A percentile compares a stretch with the other conserved stretches of the same genome.
phyloP scores from a whole-genome alignment of 1,284 basidiomycete species.

The Heliocybe sulcata region DNA sequence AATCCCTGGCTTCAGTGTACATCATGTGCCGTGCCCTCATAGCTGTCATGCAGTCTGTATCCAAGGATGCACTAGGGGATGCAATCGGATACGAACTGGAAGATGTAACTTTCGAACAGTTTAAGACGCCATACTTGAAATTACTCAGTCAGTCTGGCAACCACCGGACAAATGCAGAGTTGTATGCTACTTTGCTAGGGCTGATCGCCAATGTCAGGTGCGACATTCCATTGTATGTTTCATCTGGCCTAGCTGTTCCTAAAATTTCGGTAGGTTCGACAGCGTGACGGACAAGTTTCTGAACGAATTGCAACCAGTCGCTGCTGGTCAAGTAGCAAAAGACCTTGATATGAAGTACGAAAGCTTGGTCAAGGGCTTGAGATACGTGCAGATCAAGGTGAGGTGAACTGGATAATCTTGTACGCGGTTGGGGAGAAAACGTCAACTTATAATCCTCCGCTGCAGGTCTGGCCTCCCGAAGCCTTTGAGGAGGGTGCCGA shows the following conservation, averaged over 20 bases:
- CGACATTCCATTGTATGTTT: slow-evolving; percentile 15
- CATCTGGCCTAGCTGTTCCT: slow-evolving; percentile 3
- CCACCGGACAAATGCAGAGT: slow-evolving; percentile 71
- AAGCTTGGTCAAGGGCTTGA: slow-evolving; percentile 74
- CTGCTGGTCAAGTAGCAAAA: slow-evolving; percentile 65
- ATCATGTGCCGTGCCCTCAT: slow-evolving; percentile 85
- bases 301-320: slow-evolving; percentile 69
- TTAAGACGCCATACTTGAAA: slow-evolving; percentile 69
- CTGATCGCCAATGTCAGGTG: slow-evolving; percentile 78
- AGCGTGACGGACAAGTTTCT: slow-evolving; percentile 86
- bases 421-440: too few species aligned
- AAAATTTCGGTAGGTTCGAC: slow-evolving; percentile 50
- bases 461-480: slow-evolving; percentile 87
- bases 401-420: not conserved
- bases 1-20: slow-evolving; percentile 77
- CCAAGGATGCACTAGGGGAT: slow-evolving; percentile 73
- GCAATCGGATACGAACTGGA: slow-evolving; percentile 74
- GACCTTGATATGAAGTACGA: slow-evolving; percentile 79
- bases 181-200: slow-evolving; percentile 80
- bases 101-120: slow-evolving; percentile 82
- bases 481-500: slow-evolving; percentile 93
- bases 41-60: slow-evolving; percentile 64
- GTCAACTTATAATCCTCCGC: too few species aligned
- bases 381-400: slow-evolving; percentile 77
- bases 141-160: slow-evolving; percentile 60